These are phyloP conservation scores for Microthlaspi erraticum DNA, from an alignment of 345 rosid genomes.

Conservation along the genomic window DNA sequence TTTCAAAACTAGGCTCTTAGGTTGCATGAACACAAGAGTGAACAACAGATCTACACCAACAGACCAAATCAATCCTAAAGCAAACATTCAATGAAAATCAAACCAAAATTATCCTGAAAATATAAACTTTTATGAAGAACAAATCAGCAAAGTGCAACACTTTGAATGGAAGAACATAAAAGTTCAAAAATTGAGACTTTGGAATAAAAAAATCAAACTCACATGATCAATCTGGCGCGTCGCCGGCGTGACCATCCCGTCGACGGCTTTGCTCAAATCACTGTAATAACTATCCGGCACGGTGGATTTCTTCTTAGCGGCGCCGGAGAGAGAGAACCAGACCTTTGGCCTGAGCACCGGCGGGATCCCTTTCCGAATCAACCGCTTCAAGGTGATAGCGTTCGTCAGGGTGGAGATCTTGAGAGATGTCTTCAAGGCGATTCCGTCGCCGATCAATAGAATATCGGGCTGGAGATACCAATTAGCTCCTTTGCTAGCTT, in stretches of 20 bases:
- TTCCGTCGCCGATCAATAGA: constrained; percentile 65
- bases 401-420: constrained; percentile 79
- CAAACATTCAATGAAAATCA: not conserved
- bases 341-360: constrained; percentile 96
- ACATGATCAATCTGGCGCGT: constrained; percentile 98
- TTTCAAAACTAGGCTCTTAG: not conserved
- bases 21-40: constrained; percentile 17
- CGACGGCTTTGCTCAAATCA: constrained; percentile 90
- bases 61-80: not conserved
- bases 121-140: not conserved
- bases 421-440: constrained; percentile 83
- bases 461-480: constrained; percentile 93
- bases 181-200: constrained; percentile 5
- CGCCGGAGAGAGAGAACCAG: constrained; percentile 98
- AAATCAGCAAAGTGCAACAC: constrained; percentile 2
- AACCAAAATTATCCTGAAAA: not conserved
- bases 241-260: constrained; percentile 91
- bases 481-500: constrained; percentile 99
- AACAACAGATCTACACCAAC: constrained; percentile 17
- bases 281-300: constrained; percentile 94
- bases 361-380: constrained; percentile 96
- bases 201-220: constrained; percentile 40
- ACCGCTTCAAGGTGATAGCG: constrained; percentile 84
- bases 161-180: not conserved
- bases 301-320: constrained; percentile 98